Conservation (phyloP, 805 yeast genomes). For the Zygosaccharomyces bisporus region DNA sequence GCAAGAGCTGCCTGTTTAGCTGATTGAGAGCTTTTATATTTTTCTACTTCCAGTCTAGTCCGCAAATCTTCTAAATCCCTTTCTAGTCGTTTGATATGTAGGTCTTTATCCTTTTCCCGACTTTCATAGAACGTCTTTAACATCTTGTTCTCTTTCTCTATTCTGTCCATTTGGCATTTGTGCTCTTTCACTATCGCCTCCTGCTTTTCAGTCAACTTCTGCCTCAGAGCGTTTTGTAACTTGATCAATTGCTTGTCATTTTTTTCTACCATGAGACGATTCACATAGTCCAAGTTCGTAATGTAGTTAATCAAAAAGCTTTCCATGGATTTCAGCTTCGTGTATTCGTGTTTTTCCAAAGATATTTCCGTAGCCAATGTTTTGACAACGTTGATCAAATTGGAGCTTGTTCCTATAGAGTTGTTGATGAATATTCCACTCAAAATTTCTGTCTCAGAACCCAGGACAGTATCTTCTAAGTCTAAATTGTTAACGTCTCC, state of each 20-base stretch:
- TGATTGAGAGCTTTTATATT: slow-evolving; percentile 28
- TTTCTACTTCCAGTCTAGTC: slow-evolving; percentile 35
- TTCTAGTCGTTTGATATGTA: slow-evolving; percentile 22
- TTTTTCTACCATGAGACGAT: slow-evolving; percentile 33
- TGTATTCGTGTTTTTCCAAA: slow-evolving; percentile 55
- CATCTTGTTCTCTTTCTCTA: slow-evolving; percentile 18
- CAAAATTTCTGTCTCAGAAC: slow-evolving; percentile 44
- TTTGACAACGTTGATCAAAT: slow-evolving; percentile 53
- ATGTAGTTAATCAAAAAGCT: slow-evolving; percentile 51
- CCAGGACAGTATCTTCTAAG: slow-evolving; percentile 49
- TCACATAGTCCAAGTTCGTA: slow-evolving; percentile 30
- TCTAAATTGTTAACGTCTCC: slow-evolving; percentile 50
- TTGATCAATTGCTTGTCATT: slow-evolving; percentile 31
- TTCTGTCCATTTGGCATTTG: slow-evolving; percentile 19
- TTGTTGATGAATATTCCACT: slow-evolving; percentile 59
- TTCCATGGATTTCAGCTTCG: slow-evolving; percentile 52
- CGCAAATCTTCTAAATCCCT: slow-evolving; percentile 33
- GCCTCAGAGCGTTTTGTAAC: slow-evolving; percentile 30
- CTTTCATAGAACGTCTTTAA: slow-evolving; percentile 15
- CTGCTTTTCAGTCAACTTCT: slow-evolving; percentile 29
- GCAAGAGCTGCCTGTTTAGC: slow-evolving; percentile 10
- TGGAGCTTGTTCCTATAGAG: slow-evolving; percentile 53
- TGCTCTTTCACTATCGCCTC: slow-evolving; percentile 22
- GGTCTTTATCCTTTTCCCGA: slow-evolving; percentile 14
- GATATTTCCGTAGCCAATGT: slow-evolving; percentile 52